Evolutionary conservation across 1,284 basidiomycete genomes (phyloP), one percentile per base, ranked within the genome.

Genomic region (Trichosporon faecale): DNA sequence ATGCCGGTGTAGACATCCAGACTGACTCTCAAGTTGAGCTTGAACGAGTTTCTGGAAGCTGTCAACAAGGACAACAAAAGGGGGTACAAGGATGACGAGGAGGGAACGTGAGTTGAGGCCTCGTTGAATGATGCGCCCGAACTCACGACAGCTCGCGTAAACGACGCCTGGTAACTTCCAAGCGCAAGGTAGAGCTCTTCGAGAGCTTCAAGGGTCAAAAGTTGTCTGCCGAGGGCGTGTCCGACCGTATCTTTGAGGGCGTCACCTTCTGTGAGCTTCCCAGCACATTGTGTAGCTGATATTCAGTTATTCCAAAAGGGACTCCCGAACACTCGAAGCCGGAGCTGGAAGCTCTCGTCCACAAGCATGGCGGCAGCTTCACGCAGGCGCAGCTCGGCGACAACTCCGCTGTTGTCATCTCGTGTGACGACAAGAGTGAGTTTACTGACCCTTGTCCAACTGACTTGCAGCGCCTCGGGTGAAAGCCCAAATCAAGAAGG

Each of bases 331-430:
- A 73, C 63, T 74, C 66, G 44, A 81, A 78, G 75, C 46, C 71
- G 5, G 79, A 81, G 0, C 75, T 86, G 1, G 79, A 85, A 70
- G 75, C 76, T 11, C 71, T 85, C 6, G 91, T 96, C 63, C 87
- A 89, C 73, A 86, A 88, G 6, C 86, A 95, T 75, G 93, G 94
- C 0, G 94, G 94, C 1, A 86, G 85, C 8, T 89, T 88, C 75
- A 86, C 87, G 1, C 91, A 93, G 79, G 86, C 75, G 2, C 81
- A 82, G 65, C 66, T 81, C 6, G 61, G 76, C 0, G 80, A 83
- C 67, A 66, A 74, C 14, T 79, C 81, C 2, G 81, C 82, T 0
- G 90, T 92, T 74, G 90, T 89, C 14, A 80, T 84, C 16, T 75
- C 82, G 2, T 74, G 76, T 2, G 78, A 79, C 44, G 74, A 79